Evolutionary conservation across 306 rosid genomes (phyloP), one percentile per base, ranked within the genome.

Genomic region (Ochetophila trinervis): DNA sequence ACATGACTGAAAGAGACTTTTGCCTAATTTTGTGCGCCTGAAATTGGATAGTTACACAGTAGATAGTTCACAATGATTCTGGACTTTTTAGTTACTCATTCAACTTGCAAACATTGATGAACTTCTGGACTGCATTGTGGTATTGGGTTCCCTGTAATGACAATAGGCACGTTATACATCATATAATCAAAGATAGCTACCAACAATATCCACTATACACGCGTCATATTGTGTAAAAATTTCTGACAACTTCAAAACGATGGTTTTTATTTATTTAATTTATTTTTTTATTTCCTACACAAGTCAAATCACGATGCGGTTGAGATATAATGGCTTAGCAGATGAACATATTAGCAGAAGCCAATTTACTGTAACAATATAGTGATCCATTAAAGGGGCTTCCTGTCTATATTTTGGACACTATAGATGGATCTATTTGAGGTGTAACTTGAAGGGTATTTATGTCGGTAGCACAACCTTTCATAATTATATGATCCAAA

Each of bases 81-180:
- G 66, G 52, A 66, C 73, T 76, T 79, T n/a, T 54, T 73, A 75
- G 60, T 77, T 65, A 84, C 68, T 86, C 79, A 24, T 75, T 84
- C 85, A 91, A 82, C 79, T 80, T 78, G 83, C 76, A 85, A 63
- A 85, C 90, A 69, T 88, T 83, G 68, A 83, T 85, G 81, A 91
- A 79, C 72, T 83, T 81, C 86, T 79, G 89, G 58, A 76, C 71
- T 66, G 90, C 90, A 82, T 87, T 87, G 78, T 80, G 88, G 63
- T 88, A 86, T 70, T 85, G 90, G 71, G 88, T 79, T 72, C 85
- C 87, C 85, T 88, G 85, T 68, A 62, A 63, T 21, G 24, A 30
- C 57, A 50, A 23, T 30, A 66, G 4, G 24, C 40, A 63, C 52
- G 71, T 54, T 42, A 69, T 23, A 34, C 35, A 66, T 23, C 56